Evolutionary conservation across 108 stramenopile species (phyloP).

Genomic region (Seminavis robusta): DNA sequence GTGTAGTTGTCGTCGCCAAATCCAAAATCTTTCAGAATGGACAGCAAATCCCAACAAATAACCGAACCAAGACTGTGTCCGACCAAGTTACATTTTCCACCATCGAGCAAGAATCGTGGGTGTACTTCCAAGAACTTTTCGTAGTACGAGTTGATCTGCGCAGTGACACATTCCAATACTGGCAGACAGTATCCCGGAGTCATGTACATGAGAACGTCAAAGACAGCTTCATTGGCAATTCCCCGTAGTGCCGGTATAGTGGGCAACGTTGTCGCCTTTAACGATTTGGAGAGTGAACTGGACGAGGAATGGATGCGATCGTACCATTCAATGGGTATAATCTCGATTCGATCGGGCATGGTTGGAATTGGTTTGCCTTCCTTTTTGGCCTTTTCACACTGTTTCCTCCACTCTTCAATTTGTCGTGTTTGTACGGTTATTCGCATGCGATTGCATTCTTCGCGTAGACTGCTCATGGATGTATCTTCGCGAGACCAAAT

Average conservation of each 20-base stretch:
- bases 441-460: constrained; percentile 47
- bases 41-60: constrained; percentile 85
- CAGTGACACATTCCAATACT: constrained; percentile 68
- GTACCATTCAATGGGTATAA: constrained; percentile 86
- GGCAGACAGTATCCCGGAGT: constrained; percentile 80
- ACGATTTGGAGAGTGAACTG: constrained; percentile 56
- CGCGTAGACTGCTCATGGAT: constrained; percentile 34
- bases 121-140: constrained; percentile 49
- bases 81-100: constrained; percentile 64
- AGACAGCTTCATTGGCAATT: constrained; percentile 86
- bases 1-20: not conserved
- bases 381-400: constrained; percentile 52
- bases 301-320: constrained; percentile 63
- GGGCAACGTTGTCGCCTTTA: constrained; percentile 63
- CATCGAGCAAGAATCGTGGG: constrained; percentile 48
- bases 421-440: constrained; percentile 51
- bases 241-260: constrained; percentile 75
- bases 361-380: constrained; percentile 37
- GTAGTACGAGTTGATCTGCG: constrained; percentile 57
- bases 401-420: constrained; percentile 57
- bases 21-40: constrained; percentile 48
- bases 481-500: constrained; percentile 61
- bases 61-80: constrained; percentile 87
- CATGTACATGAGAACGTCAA: constrained; percentile 44
- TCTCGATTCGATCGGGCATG: constrained; percentile 74